Evolutionary conservation across 495 filamentous ascomycete species (phyloP), one percentile per base, ranked within the genome.

Genomic region (Neurospora tetrasperma): DNA sequence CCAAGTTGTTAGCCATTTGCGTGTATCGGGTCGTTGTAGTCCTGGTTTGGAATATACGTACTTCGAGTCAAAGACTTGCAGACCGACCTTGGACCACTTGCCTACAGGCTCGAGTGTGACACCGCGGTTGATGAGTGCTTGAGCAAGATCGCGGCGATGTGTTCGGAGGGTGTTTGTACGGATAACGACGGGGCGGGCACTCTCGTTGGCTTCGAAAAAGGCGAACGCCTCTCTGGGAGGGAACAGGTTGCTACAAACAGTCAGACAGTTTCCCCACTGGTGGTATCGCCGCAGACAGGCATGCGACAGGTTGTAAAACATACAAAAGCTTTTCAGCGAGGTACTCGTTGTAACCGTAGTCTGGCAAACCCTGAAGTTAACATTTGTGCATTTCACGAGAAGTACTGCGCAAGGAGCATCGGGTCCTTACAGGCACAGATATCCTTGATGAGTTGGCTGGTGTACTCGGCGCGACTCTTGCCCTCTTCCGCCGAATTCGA

Each of bases 191-290:
- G 95, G 95, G 69, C 95, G 90, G 23, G 92, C 87, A 31, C 92
- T 80, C 73, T 99, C 96, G 88, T 99, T 99, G 62, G 94, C 94
- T 81, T 99, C 96, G 83, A 99, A 99, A 83, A 99, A 99, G 8
- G 94, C 94, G 73, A 99, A 97, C 0, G 96, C 96, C 83, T 99
- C 96, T 77, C 91, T 90, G 35, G 96, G 92, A 1, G 94, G 88
- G 85, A 99, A 99, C 8, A 99, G 89, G 76, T 92, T 91, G 82
- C 76, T 77, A 20, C 27, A 68, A 10, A 18, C 92, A 90, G 7
- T 77, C 7, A 77, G 71, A 27, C 1, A 46, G n/a, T 35, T 14
- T 66, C 27, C 27, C 2, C 54, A 38, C 14, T 9, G 14, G 12
- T 66, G 54, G 6, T 35, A 38, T 66, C 14, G 54, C 27, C 54